A percentile compares a stretch with the other conserved stretches of the same genome.
Conservation (phyloP, 495 filamentous ascomycete genomes). For the Aspergillus avenaceus region DNA sequence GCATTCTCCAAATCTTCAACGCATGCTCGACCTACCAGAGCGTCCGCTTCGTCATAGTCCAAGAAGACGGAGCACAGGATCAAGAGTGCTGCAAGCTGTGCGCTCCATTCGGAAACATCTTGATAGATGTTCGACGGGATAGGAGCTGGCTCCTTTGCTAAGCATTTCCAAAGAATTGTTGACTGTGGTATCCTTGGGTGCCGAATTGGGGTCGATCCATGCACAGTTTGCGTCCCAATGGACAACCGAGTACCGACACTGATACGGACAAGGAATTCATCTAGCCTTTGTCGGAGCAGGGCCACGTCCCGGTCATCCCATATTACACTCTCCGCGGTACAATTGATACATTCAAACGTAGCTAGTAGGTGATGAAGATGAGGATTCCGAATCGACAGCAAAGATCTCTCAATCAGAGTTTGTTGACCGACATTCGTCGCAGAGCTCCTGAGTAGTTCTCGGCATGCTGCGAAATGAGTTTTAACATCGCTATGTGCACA, state of each 20-base stretch:
- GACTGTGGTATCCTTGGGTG: background rate
- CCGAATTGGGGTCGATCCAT: background rate
- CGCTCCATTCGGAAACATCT: slow-evolving; percentile 4
- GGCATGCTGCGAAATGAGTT: slow-evolving; percentile 8
- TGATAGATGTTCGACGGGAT: slow-evolving; percentile 3
- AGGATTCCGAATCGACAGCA: slow-evolving; percentile 6
- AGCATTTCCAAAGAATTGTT: slow-evolving; percentile 3
- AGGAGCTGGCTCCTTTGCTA: background rate
- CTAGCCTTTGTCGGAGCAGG: background rate
- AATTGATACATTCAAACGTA: slow-evolving; percentile 6
- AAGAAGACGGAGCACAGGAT: slow-evolving; percentile 7
- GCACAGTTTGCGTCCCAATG: background rate
- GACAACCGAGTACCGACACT: background rate
- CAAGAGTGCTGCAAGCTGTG: slow-evolving; percentile 3
- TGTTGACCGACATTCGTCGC: background rate
- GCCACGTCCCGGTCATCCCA: slow-evolving; percentile 6
- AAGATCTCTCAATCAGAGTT: background rate
- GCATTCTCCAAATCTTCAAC: slow-evolving; percentile 6
- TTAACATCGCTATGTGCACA: slow-evolving; percentile 2
- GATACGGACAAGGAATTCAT: background rate
- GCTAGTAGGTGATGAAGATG: slow-evolving; percentile 4
- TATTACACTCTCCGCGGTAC: slow-evolving; percentile 4
- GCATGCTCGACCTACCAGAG: background rate
- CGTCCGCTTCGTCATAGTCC: slow-evolving; percentile 1
- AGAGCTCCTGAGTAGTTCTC: background rate